A percentile compares a stretch with the other conserved stretches of the same genome.
phyloP scores from a whole-genome alignment of 345 rosid genomes.

The Melastoma malabathricum region DNA sequence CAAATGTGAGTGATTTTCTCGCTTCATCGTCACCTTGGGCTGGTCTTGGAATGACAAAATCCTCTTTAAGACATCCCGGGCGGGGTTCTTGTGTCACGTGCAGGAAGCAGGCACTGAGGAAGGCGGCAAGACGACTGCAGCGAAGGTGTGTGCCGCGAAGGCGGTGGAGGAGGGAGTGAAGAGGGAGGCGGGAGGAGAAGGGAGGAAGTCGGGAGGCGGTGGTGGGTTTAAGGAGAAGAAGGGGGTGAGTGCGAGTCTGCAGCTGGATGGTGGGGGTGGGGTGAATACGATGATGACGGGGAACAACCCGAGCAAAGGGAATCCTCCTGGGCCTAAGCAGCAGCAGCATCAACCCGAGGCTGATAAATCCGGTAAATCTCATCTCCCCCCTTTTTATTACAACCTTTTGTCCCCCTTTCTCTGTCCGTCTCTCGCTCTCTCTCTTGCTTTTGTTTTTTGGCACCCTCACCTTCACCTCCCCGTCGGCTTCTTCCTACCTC shows the following conservation, averaged over 20 bases:
- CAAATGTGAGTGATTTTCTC: slow-evolving; percentile 31
- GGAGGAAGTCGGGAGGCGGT: slow-evolving; percentile 22
- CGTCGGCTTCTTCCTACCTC: not conserved
- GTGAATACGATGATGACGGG: slow-evolving; percentile 4
- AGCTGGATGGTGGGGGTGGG: slow-evolving; percentile 31
- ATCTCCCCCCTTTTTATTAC: not conserved
- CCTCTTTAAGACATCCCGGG: slow-evolving; percentile 3
- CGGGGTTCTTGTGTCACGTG: slow-evolving; percentile 1
- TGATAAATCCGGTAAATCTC: slow-evolving; percentile 45
- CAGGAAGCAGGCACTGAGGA: slow-evolving; percentile 54
- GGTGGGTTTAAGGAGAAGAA: slow-evolving; percentile 31
- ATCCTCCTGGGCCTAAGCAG: slow-evolving; percentile 39
- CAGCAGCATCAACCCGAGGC: slow-evolving; percentile 20
- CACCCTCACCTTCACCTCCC: not conserved
- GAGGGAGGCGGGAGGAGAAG: slow-evolving; percentile 25
- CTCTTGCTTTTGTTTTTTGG: not conserved
- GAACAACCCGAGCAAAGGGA: slow-evolving; percentile 15
- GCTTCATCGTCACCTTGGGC: not conserved
- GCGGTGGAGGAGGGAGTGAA: slow-evolving; percentile 38
- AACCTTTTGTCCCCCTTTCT: not conserved
- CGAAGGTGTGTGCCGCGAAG: slow-evolving; percentile 13
- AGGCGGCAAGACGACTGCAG: slow-evolving; percentile 22
- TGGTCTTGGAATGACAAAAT: not conserved
- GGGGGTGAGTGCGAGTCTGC: slow-evolving; percentile 36
- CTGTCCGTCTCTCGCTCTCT: not conserved